Evolutionary conservation across 1,139 yeast genomes (phyloP).

Genomic region (Nakaseomyces uthaithaninus): DNA sequence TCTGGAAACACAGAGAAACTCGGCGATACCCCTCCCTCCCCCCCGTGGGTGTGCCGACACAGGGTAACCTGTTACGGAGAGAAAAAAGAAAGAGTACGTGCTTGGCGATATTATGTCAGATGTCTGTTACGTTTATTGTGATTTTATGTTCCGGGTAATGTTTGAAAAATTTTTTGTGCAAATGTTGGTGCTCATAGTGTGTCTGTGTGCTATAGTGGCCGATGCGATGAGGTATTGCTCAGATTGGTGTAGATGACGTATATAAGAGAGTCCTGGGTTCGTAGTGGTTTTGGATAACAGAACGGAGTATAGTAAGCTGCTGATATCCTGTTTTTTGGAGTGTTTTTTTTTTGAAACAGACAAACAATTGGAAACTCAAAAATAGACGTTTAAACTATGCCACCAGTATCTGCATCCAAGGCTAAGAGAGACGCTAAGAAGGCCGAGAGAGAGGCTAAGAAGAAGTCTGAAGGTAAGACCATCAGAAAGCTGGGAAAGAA

Average conservation of each 20-base stretch:
- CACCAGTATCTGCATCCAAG: slow-evolving; percentile 68
- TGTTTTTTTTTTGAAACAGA: neutral
- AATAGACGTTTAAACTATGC: slow-evolving; percentile 20
- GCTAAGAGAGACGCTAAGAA: slow-evolving; percentile 97
- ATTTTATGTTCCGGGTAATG: neutral
- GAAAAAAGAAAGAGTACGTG: neutral
- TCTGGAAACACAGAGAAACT: no score
- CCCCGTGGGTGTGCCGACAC: no score
- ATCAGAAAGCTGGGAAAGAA: slow-evolving; percentile 51
- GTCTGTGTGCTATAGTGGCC: no score
- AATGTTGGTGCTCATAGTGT: no score
- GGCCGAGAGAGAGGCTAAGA: slow-evolving; percentile 93
- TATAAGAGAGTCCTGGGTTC: no score
- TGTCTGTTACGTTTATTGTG: neutral
- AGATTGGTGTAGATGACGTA: neutral
- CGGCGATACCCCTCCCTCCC: no score
- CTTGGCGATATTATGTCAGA: neutral
- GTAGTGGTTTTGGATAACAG: no score
- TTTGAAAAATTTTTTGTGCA: slow-evolving; percentile 1
- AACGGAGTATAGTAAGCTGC: no score
- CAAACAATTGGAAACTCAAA: neutral
- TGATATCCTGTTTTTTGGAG: neutral
- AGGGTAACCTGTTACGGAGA: no score
- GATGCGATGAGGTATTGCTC: neutral
- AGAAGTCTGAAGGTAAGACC: slow-evolving; percentile 66